Base-by-base conservation (phyloP, 805 yeast species). In the Metschnikowia anglica region DNA sequence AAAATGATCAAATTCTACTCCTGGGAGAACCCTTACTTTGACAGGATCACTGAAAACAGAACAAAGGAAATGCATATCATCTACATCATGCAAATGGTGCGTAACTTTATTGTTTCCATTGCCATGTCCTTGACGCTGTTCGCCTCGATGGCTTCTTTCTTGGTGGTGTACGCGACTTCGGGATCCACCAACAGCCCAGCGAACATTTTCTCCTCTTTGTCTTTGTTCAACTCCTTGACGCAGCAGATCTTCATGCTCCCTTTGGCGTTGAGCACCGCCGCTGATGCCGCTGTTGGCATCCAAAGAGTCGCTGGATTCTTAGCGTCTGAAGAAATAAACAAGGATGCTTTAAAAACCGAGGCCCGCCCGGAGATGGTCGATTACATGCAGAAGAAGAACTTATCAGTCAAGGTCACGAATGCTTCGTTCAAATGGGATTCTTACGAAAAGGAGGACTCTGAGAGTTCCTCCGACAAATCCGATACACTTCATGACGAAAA, bases 1-100 rank as follows among this genome's bases (percentile, higher is more conserved):
- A 87, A 85, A 57, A 74, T 83, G 60, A 86, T 90, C 61, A 90
- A 90, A 66, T 85, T 77, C 60, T 90, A 89, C 60, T 86, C 95
- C 1, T 90, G 97, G 97, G 97, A 90, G 64, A 72, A 72, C 24
- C 89, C 97, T 0, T 90, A 88, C 59, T 72, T 73, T 41, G 61
- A 72, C 8, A 67, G 74, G 39, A 74, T 90, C 26, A 56, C 77
- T 12, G 72, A 69, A 10, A 70, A 78, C 20, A 77, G 97, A 59
- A 54, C 58, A 0, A 57, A 67, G 16, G 97, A 89, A 63, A 81
- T 86, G 76, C 52, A 56, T 3, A 68, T 71, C 38, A 74, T 90
- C 46, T 73, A 80, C 48, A 69, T 65, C 40, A 77, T 88, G 70
- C 90, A 85, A 55, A 69, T 81, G 32, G 60, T 79, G 21, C 79